These are phyloP conservation scores for Candida methanosorbosa DNA, from an alignment of 805 yeast genomes.

Conservation along the genomic window DNA sequence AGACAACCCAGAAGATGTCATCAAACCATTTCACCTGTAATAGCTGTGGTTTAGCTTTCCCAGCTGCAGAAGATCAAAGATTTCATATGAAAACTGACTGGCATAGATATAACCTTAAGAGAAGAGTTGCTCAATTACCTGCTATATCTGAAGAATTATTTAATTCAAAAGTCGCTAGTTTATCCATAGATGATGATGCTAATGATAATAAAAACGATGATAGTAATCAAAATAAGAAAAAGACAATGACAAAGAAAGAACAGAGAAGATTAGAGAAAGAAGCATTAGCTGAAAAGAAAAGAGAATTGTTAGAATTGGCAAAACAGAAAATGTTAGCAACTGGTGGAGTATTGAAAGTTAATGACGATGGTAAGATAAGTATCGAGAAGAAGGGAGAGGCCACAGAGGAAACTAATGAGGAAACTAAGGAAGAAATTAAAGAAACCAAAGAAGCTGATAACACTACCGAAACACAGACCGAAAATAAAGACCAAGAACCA, in stretches of 20 bases:
- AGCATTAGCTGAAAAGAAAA: slow-evolving; percentile 38
- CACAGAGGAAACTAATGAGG: slow-evolving; percentile 12
- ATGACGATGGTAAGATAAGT: slow-evolving; percentile 17
- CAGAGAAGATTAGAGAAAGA: slow-evolving; percentile 41
- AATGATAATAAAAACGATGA: slow-evolving; percentile 15
- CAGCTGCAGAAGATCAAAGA: slow-evolving; percentile 77
- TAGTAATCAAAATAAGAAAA: slow-evolving; percentile 9
- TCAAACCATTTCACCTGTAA: slow-evolving; percentile 54
- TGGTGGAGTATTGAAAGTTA: slow-evolving; percentile 16
- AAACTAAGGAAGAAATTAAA: slow-evolving; percentile 9
- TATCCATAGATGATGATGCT: slow-evolving; percentile 7
- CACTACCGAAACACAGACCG: slow-evolving; percentile 6
- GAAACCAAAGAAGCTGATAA: slow-evolving; percentile 3
- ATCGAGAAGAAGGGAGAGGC: slow-evolving; percentile 6
- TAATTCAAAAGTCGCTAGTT: slow-evolving; percentile 20
- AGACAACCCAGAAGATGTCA: slow-evolving; percentile 1
- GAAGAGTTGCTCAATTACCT: slow-evolving; percentile 80
- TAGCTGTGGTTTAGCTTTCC: slow-evolving; percentile 77
- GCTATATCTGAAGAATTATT: slow-evolving; percentile 38
- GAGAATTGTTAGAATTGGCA: slow-evolving; percentile 38
- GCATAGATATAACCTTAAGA: slow-evolving; percentile 93
- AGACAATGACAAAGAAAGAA: slow-evolving; percentile 38
- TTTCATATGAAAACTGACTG: slow-evolving; percentile 96
- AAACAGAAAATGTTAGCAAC: slow-evolving; percentile 29
- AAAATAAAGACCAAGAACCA: slow-evolving; percentile 3